Conservation (phyloP, 2,329 filamentous ascomycete species). For the Fonsecaea erecta region DNA sequence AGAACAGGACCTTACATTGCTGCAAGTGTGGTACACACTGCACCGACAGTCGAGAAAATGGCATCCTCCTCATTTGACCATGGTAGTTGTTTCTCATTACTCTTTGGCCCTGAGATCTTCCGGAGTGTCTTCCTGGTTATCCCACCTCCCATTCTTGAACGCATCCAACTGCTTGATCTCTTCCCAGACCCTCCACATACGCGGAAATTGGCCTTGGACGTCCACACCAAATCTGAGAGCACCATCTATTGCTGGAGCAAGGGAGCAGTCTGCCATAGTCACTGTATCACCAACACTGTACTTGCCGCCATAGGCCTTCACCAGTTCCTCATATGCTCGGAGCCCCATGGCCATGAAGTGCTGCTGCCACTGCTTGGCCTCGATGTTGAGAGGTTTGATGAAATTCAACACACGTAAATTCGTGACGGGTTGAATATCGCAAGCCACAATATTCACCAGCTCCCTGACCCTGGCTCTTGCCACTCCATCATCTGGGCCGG, state of each 20-base stretch:
- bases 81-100: not conserved
- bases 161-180: slow-evolving; percentile 56
- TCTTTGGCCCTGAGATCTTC: slow-evolving; percentile 46
- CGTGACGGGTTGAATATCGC: slow-evolving; percentile 65
- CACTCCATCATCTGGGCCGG: slow-evolving; percentile 46
- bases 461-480: slow-evolving; percentile 58
- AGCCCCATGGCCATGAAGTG: slow-evolving; percentile 60
- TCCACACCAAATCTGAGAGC: slow-evolving; percentile 62
- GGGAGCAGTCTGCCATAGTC: slow-evolving; percentile 62
- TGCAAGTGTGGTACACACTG: not conserved
- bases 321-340: slow-evolving; percentile 59
- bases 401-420: slow-evolving; percentile 60
- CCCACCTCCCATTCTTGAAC: slow-evolving; percentile 60
- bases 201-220: slow-evolving; percentile 52
- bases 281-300: slow-evolving; percentile 63
- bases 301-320: slow-evolving; percentile 46
- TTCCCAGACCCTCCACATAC: slow-evolving; percentile 52
- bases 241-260: slow-evolving; percentile 64
- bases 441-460: slow-evolving; percentile 59
- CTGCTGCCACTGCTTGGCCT: slow-evolving; percentile 56
- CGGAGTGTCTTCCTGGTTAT: slow-evolving; percentile 60
- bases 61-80: not conserved
- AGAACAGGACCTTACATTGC: not conserved
- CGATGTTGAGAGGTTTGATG: slow-evolving; percentile 52
- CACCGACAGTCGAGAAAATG: not conserved